Conservation (phyloP, 2,329 filamentous ascomycete species). For the Ceratocystis eucalypticola region DNA sequence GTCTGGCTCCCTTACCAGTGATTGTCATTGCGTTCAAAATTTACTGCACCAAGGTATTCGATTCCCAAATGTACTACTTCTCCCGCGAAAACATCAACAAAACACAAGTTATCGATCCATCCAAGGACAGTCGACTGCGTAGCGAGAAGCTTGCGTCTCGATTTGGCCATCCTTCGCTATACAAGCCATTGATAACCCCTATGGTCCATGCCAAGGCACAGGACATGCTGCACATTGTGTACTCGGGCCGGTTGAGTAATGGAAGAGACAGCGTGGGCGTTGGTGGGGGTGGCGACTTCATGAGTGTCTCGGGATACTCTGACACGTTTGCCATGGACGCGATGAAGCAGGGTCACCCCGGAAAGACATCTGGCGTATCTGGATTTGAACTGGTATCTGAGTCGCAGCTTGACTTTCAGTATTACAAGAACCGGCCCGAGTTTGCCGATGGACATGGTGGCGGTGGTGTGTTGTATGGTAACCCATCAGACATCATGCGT, state of each 20-base stretch:
- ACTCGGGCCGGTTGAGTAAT: constrained; percentile 64
- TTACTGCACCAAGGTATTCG: constrained; percentile 65
- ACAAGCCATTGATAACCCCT: constrained; percentile 77
- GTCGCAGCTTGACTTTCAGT: constrained; percentile 73
- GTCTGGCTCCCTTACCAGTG: constrained; percentile 61
- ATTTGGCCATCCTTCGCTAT: constrained; percentile 85
- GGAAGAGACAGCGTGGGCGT: constrained; percentile 38
- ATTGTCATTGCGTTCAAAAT: constrained; percentile 73
- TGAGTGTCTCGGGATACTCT: constrained; percentile 58
- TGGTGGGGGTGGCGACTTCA: constrained; percentile 40
- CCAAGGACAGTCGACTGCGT: constrained; percentile 34
- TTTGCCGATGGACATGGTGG: constrained; percentile 69
- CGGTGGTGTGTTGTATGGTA: constrained; percentile 54
- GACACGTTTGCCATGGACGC: constrained; percentile 67
- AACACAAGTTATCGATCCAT: constrained; percentile 6
- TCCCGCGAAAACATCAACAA: constrained; percentile 41
- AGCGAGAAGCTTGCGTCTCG: constrained; percentile 59
- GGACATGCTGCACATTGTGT: constrained; percentile 72
- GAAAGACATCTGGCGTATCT: constrained; percentile 37
- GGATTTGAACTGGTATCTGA: constrained; percentile 89
- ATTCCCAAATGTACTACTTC: constrained; percentile 69
- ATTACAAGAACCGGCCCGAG: constrained; percentile 79
- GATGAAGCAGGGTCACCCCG: constrained; percentile 49
- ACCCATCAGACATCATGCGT: constrained; percentile 43
- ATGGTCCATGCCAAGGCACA: constrained; percentile 91